phyloP scores from a whole-genome alignment of 2,329 filamentous ascomycete species.

The Neofusicoccum laricinum region DNA sequence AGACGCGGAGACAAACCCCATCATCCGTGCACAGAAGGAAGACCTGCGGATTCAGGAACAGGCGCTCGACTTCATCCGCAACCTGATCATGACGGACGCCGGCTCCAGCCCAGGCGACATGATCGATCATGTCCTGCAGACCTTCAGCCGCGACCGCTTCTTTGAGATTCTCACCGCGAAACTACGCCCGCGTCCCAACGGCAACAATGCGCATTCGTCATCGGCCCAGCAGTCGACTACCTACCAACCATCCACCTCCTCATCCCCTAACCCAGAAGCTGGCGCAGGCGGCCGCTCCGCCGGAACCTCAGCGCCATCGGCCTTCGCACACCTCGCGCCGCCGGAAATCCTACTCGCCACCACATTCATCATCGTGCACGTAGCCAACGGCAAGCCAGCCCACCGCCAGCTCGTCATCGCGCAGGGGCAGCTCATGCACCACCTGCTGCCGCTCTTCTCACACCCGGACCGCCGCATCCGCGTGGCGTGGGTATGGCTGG shows the following conservation, averaged over 20 bases:
- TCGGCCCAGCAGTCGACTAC: slow-evolving; percentile 11
- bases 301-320: not conserved
- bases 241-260: slow-evolving; percentile 11
- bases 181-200: slow-evolving; percentile 49
- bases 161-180: slow-evolving; percentile 81
- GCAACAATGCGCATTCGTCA: not conserved
- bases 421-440: slow-evolving; percentile 72
- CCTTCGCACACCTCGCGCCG: slow-evolving; percentile 20
- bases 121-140: slow-evolving; percentile 78
- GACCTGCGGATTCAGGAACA: slow-evolving; percentile 88
- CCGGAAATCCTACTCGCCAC: slow-evolving; percentile 72
- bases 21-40: slow-evolving; percentile 68
- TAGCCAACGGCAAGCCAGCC: slow-evolving; percentile 75
- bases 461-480: slow-evolving; percentile 73
- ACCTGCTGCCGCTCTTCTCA: slow-evolving; percentile 69
- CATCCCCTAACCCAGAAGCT: slow-evolving; percentile 11
- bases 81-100: slow-evolving; percentile 70
- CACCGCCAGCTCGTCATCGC: slow-evolving; percentile 66
- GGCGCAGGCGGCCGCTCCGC: slow-evolving; percentile 13
- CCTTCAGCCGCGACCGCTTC: slow-evolving; percentile 72
- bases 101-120: slow-evolving; percentile 55
- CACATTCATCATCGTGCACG: slow-evolving; percentile 80
- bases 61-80: slow-evolving; percentile 83
- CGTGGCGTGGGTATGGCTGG: slow-evolving; percentile 74
- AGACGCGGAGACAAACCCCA: slow-evolving; percentile 66